A percentile compares a stretch with the other conserved stretches of the same genome.
Evolutionary conservation across 2,329 filamentous ascomycete species (phyloP).

Genomic region (Epichloe scottii): DNA sequence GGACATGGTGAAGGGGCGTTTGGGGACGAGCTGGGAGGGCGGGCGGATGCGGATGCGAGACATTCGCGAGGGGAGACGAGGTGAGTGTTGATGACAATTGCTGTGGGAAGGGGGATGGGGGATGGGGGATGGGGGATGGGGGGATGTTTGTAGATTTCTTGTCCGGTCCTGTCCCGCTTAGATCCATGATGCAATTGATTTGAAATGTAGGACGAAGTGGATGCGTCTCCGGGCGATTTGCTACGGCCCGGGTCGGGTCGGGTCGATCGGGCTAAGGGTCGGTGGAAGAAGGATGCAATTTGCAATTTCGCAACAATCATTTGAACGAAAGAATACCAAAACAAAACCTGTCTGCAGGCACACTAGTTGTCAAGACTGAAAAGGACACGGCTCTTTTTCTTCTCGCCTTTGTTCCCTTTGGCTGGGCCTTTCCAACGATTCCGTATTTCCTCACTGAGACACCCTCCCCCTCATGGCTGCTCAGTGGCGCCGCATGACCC

Average conservation of each 20-base stretch:
- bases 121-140: too few relatives aligned
- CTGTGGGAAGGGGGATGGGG: neutral
- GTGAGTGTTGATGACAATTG: neutral
- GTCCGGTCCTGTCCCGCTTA: neutral
- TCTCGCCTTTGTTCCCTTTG: neutral
- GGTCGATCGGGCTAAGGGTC: neutral
- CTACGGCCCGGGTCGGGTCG: too few relatives aligned
- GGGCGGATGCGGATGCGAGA: neutral
- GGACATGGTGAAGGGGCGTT: conserved; percentile 12
- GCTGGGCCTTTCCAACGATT: neutral
- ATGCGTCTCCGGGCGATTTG: neutral
- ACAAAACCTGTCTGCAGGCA: neutral
- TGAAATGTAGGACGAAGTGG: neutral
- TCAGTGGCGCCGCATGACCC: neutral
- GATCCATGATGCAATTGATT: neutral
- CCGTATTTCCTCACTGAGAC: neutral
- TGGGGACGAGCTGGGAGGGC: neutral
- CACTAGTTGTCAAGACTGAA: neutral
- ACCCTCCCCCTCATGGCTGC: neutral
- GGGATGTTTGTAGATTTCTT: neutral
- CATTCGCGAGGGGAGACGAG: neutral
- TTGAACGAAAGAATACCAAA: neutral
- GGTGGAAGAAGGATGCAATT: neutral
- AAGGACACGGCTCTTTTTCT: neutral
- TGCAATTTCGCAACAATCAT: neutral